These are phyloP conservation scores for Pinus albicaulis DNA, from an alignment of 75 land plant genomes.

Conservation along the genomic window DNA sequence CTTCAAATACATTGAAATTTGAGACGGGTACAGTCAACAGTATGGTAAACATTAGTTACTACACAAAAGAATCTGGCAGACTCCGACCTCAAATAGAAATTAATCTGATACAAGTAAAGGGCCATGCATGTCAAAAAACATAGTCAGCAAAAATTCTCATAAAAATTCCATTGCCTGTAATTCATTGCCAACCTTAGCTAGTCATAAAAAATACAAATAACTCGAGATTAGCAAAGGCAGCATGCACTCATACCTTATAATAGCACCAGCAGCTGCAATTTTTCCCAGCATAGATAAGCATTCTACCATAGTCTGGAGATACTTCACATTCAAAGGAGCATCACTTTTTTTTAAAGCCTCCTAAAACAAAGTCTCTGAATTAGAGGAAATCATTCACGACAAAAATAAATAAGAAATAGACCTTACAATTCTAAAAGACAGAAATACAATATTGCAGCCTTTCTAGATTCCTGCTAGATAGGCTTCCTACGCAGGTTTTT, in stretches of 20 bases:
- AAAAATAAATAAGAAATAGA: slow-evolving; percentile 1
- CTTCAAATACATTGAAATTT: no score
- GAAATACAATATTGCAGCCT: background rate
- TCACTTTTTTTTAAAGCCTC: slow-evolving; percentile 88
- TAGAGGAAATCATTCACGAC: background rate
- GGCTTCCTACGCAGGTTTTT: background rate
- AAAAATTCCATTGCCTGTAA: no score
- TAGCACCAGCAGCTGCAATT: slow-evolving; percentile 97
- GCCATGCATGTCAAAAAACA: no score
- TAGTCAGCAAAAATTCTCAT: no score
- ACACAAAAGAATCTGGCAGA: no score
- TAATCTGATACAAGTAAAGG: no score
- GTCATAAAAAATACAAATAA: no score
- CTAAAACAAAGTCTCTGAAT: slow-evolving; percentile 28
- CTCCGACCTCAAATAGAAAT: no score
- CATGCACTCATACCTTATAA: slow-evolving; percentile 62
- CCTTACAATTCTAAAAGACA: background rate
- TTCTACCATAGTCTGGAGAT: slow-evolving; percentile 96
- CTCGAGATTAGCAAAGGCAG: background rate
- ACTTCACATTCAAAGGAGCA: slow-evolving; percentile 84
- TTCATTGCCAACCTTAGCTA: no score
- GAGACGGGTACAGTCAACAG: no score
- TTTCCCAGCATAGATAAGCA: slow-evolving; percentile 88
- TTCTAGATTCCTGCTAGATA: background rate
- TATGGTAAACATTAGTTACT: no score